These are phyloP conservation scores for Candida pseudoviswanathii DNA, from an alignment of 1,139 yeast species.

Conservation along the genomic window DNA sequence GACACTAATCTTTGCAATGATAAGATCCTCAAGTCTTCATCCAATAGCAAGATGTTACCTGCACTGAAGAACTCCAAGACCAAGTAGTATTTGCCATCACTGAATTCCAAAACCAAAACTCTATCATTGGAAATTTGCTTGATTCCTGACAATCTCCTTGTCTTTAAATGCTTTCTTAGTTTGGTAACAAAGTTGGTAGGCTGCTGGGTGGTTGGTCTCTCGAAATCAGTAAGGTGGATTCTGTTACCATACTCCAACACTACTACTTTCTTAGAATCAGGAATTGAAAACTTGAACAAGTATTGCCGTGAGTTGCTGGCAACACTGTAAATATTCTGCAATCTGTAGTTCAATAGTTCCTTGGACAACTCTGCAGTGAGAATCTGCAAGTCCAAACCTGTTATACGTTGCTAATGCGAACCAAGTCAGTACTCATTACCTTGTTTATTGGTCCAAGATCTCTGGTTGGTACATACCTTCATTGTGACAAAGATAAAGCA, in stretches of 20 bases:
- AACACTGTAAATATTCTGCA: slow-evolving; percentile 85
- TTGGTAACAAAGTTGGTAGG: slow-evolving; percentile 88
- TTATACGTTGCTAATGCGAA: slow-evolving; percentile 76
- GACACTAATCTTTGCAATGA: slow-evolving; percentile 77
- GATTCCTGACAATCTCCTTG: slow-evolving; percentile 73
- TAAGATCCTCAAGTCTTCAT: slow-evolving; percentile 65
- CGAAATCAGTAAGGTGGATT: slow-evolving; percentile 75
- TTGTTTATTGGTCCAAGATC: no score
- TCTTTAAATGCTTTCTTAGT: slow-evolving; percentile 80
- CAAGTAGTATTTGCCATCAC: slow-evolving; percentile 75
- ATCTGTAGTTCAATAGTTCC: slow-evolving; percentile 62
- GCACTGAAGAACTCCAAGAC: slow-evolving; percentile 94
- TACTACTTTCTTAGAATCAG: slow-evolving; percentile 76
- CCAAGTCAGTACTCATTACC: background rate
- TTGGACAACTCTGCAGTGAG: slow-evolving; percentile 65
- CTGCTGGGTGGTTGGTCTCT: slow-evolving; percentile 74
- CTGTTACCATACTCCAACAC: slow-evolving; percentile 88
- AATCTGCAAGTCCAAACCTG: slow-evolving; percentile 79
- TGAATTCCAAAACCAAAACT: slow-evolving; percentile 75
- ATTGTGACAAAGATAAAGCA: no score
- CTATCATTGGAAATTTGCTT: slow-evolving; percentile 80
- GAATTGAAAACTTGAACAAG: slow-evolving; percentile 76
- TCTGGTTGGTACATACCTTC: background rate
- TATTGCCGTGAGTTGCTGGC: slow-evolving; percentile 74
- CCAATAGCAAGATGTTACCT: slow-evolving; percentile 82